Conservation (phyloP, 257 asterid genomes). For the Hygrophila difformis region DNA sequence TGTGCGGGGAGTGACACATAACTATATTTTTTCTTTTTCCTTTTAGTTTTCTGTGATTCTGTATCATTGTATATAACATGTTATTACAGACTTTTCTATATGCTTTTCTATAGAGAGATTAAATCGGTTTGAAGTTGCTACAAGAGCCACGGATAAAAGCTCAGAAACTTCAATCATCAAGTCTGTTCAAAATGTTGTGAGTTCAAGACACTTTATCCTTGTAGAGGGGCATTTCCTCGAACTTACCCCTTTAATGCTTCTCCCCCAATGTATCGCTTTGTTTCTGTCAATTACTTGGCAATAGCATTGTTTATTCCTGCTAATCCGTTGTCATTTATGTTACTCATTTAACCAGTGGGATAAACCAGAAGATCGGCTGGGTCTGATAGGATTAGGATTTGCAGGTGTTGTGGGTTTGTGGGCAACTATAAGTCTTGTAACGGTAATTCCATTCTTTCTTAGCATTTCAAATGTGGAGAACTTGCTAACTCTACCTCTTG, state of each 20-base stretch:
- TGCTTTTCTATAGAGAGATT: constrained; percentile 31
- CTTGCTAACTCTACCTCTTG: constrained; percentile 5
- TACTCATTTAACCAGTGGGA: constrained; percentile 60
- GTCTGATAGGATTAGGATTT: constrained; percentile 80
- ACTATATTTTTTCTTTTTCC: too few species aligned
- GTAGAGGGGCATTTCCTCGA: not conserved
- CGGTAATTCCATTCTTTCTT: constrained; percentile 34
- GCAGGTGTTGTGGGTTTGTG: constrained; percentile 73
- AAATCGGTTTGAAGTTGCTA: constrained; percentile 26
- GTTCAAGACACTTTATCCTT: constrained; percentile 20
- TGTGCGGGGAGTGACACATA: too few species aligned
- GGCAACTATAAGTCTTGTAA: constrained; percentile 56
- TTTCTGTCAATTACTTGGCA: constrained; percentile 1
- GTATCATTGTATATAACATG: too few species aligned
- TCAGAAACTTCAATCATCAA: constrained; percentile 59
- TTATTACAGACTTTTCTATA: not conserved
- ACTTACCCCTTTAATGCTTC: not conserved
- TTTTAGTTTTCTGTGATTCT: too few species aligned
- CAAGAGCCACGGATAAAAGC: constrained; percentile 62
- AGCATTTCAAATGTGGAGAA: not conserved
- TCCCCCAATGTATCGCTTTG: not conserved
- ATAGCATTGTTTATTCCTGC: not conserved
- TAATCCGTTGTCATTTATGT: constrained; percentile 4
- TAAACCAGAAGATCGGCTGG: constrained; percentile 79
- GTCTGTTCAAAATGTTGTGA: constrained; percentile 59